Conservation (phyloP, 345 rosid species). For the Odontarrhena argentea region DNA sequence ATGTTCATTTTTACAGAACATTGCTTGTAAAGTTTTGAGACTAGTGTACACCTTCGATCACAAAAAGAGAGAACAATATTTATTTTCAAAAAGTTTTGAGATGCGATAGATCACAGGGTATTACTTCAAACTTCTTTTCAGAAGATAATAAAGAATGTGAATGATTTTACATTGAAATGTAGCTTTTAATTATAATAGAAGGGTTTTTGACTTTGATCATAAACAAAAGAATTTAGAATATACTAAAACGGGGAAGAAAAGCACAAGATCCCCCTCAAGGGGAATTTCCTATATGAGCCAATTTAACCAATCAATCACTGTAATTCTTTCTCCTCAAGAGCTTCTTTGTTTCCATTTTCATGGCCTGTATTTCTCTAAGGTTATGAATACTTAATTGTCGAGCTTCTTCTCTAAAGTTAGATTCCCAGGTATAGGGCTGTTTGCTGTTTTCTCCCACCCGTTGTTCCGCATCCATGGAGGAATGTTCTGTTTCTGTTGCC, state of each 20-base stretch:
- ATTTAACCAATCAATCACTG: conserved; percentile 46
- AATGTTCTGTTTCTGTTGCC: conserved; percentile 72
- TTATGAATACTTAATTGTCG: conserved; percentile 24
- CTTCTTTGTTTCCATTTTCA: conserved; percentile 46
- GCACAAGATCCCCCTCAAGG: conserved; percentile 43
- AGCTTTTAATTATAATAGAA: conserved; percentile 13
- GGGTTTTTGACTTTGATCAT: conserved; percentile 1
- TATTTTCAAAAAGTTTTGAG: not conserved
- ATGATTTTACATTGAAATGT: conserved; percentile 33
- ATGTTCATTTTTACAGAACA: conserved; percentile 16
- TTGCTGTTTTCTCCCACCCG: conserved; percentile 44
- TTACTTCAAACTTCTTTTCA: conserved; percentile 20
- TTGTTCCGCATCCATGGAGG: conserved; percentile 68
- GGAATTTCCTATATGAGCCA: conserved; percentile 40
- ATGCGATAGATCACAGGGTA: conserved; percentile 1
- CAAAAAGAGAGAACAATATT: not conserved
- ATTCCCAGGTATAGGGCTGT: conserved; percentile 33
- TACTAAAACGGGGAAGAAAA: conserved; percentile 41
- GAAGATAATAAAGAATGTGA: conserved; percentile 33
- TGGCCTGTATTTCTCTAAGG: conserved; percentile 33
- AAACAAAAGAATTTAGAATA: conserved; percentile 61
- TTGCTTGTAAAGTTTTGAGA: conserved; percentile 12
- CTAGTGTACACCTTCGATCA: not conserved
- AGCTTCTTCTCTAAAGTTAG: conserved; percentile 40
- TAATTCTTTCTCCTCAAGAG: conserved; percentile 44